These are phyloP conservation scores for Basipetospora chlamydospora DNA, from an alignment of 2,329 filamentous ascomycete genomes.

Conservation along the genomic window DNA sequence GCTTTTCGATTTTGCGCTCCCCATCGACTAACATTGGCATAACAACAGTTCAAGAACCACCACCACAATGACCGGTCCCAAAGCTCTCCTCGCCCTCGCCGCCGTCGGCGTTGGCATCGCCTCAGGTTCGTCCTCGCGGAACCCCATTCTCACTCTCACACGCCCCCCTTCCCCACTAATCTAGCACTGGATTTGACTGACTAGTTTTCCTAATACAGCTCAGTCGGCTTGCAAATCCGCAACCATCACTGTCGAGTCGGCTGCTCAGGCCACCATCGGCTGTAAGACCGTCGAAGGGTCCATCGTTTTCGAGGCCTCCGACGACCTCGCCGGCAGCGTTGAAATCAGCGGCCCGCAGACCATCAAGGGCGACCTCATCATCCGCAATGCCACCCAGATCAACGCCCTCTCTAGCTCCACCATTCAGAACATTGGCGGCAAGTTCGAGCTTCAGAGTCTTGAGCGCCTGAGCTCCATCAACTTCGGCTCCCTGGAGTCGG, in stretches of 20 bases:
- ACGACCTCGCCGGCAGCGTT: slow-evolving; percentile 32
- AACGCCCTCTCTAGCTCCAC: slow-evolving; percentile 45
- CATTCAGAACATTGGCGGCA: slow-evolving; percentile 51
- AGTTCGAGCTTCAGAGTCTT: slow-evolving; percentile 55
- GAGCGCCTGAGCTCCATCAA: slow-evolving; percentile 53
- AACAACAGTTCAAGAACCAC: neutral
- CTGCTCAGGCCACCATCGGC: slow-evolving; percentile 43
- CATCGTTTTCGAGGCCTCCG: slow-evolving; percentile 23
- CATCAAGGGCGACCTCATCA: slow-evolving; percentile 42
- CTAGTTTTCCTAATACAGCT: neutral
- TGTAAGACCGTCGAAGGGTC: slow-evolving; percentile 53
- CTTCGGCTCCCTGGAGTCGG: slow-evolving; percentile 49
- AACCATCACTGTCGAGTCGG: slow-evolving; percentile 42
- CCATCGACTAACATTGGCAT: too few species aligned
- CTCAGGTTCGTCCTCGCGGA: slow-evolving; percentile 23
- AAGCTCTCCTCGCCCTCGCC: slow-evolving; percentile 29
- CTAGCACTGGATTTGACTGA: neutral
- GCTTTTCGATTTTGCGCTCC: too few species aligned
- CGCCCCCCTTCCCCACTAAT: too few species aligned
- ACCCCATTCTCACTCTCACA: neutral
- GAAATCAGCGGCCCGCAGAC: slow-evolving; percentile 43
- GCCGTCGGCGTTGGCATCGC: slow-evolving; percentile 25
- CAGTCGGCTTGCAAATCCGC: slow-evolving; percentile 12
- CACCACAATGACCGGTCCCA: slow-evolving; percentile 31
- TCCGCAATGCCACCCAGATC: slow-evolving; percentile 42